Base-by-base conservation (phyloP, 1,284 basidiomycete genomes). In the Apiotrichum sp. region DNA sequence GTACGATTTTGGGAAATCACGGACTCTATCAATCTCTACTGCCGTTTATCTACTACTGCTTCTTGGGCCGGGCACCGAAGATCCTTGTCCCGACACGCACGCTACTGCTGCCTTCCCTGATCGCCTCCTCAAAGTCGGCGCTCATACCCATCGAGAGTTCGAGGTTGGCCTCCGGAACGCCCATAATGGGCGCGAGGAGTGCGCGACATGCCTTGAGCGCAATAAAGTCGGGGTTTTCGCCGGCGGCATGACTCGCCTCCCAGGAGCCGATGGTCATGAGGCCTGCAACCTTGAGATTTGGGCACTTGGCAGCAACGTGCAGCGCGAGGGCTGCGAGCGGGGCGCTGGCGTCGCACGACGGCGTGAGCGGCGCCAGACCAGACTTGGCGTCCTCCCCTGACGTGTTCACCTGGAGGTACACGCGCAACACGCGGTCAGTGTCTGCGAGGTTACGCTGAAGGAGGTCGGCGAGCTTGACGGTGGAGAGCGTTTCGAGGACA, bases 131-230 rank as follows among this genome's bases (percentile, higher is more conserved):
- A 71, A 95, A 96, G 67, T 98, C 95, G 56, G 86, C 87, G 54
- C 91, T 95, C 95, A 98, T 98, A 22, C 95, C 95, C 93, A 98
- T 98, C 68, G 91, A 95, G 70, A 98, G 73, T 68, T 92, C 71
- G 58, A 98, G 72, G 1, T 16, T 7, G 52, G 77, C 78, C 4
- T 84, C 82, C 5, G 68, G 39, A 78, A 75, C 7, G 56, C 52
- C 35, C 50, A 89, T 70, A 34, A 77, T 70, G 11, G 69, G 74
- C 44, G 81, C 78, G 52, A 96, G 77, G 11, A 78, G 62, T 48
- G 82, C 80, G 52, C 88, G 79, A 6, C 86, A 88, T 61, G 77
- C 74, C 51, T 81, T 83, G 44, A 98, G 80, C 34, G 71, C 77
- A 58, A 84, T 82, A 66, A 98, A 98, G 73, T 98, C 93, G 1